phyloP scores from a whole-genome alignment of 2,329 filamentous ascomycete genomes.

The Laburnicola sp. region DNA sequence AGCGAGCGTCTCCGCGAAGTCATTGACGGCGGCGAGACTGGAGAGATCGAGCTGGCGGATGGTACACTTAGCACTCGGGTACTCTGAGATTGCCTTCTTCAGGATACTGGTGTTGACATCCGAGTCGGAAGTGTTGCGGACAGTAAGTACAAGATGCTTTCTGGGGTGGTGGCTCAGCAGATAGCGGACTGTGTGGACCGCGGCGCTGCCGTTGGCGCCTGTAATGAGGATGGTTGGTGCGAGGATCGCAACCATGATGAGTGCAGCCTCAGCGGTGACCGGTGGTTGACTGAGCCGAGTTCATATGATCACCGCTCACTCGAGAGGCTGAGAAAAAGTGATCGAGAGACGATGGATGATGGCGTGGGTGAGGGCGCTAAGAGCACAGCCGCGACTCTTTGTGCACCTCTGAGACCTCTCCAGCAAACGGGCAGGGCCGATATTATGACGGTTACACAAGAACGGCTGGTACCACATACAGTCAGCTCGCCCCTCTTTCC shows the following conservation, averaged over 20 bases:
- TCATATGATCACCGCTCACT: too few relatives aligned
- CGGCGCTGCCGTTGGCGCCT: constrained; percentile 12
- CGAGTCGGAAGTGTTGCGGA: background rate
- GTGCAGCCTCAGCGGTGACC: too few relatives aligned
- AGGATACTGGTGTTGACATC: constrained; percentile 10
- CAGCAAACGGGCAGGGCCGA: too few relatives aligned
- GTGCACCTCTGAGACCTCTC: too few relatives aligned
- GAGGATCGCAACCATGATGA: too few relatives aligned
- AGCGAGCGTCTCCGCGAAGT: background rate
- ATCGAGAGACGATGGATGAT: background rate
- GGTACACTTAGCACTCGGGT: constrained; percentile 1
- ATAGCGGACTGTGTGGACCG: constrained; percentile 2
- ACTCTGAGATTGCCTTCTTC: background rate
- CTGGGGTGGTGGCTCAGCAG: constrained; percentile 2
- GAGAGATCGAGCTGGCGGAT: constrained; percentile 12
- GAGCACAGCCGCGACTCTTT: too few relatives aligned
- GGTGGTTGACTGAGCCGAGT: too few relatives aligned
- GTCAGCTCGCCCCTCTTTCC: too few relatives aligned
- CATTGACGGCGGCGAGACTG: constrained; percentile 4
- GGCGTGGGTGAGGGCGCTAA: constrained; percentile 6
- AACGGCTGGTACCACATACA: too few relatives aligned
- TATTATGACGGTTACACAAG: too few relatives aligned
- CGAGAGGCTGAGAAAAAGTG: too few relatives aligned
- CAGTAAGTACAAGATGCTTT: constrained; percentile 4
- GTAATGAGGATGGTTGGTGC: background rate